Conservation (phyloP, 2,329 filamentous ascomycete genomes). For the Massarina eburnea region DNA sequence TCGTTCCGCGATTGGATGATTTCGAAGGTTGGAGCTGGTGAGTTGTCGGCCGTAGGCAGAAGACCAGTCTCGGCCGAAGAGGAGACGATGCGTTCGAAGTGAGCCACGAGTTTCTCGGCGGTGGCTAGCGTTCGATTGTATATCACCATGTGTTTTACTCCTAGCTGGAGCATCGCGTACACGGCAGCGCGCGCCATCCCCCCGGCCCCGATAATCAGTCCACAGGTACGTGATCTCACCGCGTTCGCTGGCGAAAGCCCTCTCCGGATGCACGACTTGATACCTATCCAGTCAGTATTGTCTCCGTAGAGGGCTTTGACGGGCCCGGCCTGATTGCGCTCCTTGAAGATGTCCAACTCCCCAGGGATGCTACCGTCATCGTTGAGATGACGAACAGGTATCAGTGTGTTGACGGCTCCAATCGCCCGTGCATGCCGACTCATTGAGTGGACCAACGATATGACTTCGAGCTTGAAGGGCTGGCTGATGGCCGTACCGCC, state of each 20-base stretch:
- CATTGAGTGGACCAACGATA: conserved; percentile 64
- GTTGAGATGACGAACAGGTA: conserved; percentile 66
- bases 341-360: conserved; percentile 54
- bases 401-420: conserved; percentile 74
- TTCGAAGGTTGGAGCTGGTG: conserved; percentile 52
- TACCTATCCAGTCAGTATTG: conserved; percentile 82
- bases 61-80: conserved; percentile 19
- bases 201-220: conserved; percentile 60
- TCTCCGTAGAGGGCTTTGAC: conserved; percentile 73
- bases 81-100: conserved; percentile 63
- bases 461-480: conserved; percentile 73
- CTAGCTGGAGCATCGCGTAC: conserved; percentile 76
- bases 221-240: conserved; percentile 55
- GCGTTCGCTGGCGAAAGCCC: conserved; percentile 71
- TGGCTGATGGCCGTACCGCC: conserved; percentile 72
- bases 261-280: conserved; percentile 70
- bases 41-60: conserved; percentile 18
- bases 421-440: conserved; percentile 74
- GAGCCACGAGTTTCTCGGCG: conserved; percentile 66
- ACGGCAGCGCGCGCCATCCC: conserved; percentile 79
- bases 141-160: conserved; percentile 74
- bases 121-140: conserved; percentile 71
- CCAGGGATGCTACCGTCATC: conserved; percentile 59
- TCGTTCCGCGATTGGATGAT: conserved; percentile 62
- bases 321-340: conserved; percentile 65